Conservation (phyloP, 2,329 filamentous ascomycete genomes). For the Hypoxylon sp. region DNA sequence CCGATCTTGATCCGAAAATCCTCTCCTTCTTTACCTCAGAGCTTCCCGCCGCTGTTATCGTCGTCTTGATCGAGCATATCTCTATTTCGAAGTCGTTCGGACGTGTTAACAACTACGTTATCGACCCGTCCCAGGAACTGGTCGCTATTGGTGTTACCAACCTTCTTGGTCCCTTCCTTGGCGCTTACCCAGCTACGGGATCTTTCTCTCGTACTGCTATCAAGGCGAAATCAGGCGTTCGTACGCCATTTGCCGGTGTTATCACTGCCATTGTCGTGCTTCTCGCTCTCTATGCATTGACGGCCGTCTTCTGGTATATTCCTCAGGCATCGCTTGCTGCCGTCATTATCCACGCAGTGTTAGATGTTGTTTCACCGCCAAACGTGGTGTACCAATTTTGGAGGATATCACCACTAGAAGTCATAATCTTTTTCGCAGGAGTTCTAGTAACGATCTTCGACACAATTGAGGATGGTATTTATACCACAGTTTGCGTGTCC, state of each 20-base stretch:
- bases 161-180: slow-evolving; percentile 82
- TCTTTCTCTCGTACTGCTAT: slow-evolving; percentile 94
- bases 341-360: slow-evolving; percentile 92
- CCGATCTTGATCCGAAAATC: slow-evolving; percentile 55
- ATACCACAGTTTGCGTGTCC: slow-evolving; percentile 81
- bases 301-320: slow-evolving; percentile 90
- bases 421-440: slow-evolving; percentile 87
- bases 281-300: slow-evolving; percentile 85
- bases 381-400: slow-evolving; percentile 90
- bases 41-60: slow-evolving; percentile 77
- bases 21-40: slow-evolving; percentile 75
- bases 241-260: slow-evolving; percentile 87
- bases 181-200: slow-evolving; percentile 87
- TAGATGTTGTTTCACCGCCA: slow-evolving; percentile 86
- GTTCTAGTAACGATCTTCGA: slow-evolving; percentile 87
- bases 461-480: slow-evolving; percentile 88
- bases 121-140: slow-evolving; percentile 84
- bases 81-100: slow-evolving; percentile 88
- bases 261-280: slow-evolving; percentile 87
- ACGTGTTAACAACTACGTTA: slow-evolving; percentile 82
- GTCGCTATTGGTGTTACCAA: slow-evolving; percentile 84
- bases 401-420: slow-evolving; percentile 85
- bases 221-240: slow-evolving; percentile 93
- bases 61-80: slow-evolving; percentile 86
- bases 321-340: slow-evolving; percentile 81